phyloP scores from a whole-genome alignment of 2,329 filamentous ascomycete genomes.

The Sarocladium strictum region DNA sequence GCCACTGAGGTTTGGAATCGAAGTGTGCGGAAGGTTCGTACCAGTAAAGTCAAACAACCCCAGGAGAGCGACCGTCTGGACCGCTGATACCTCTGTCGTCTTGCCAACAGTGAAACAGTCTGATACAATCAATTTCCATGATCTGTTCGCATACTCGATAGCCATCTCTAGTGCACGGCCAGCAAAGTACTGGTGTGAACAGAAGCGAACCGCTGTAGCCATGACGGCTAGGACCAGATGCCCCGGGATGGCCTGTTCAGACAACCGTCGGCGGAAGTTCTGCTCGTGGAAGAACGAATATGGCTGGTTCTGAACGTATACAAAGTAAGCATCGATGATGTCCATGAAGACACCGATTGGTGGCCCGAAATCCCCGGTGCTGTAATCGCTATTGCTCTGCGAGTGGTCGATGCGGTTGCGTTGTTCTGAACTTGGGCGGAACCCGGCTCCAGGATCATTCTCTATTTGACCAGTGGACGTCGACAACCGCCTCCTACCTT shows the following conservation, averaged over 20 bases:
- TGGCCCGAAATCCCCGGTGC: neutral
- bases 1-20: neutral
- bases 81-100: neutral
- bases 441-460: neutral
- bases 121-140: neutral
- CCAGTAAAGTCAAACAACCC: neutral
- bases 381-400: neutral
- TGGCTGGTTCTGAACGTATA: neutral
- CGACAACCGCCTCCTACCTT: neutral
- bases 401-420: neutral
- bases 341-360: neutral
- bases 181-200: neutral
- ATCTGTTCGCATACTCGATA: neutral
- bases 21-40: neutral
- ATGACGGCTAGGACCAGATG: constrained; percentile 2
- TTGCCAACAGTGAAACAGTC: constrained; percentile 1
- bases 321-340: neutral
- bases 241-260: neutral
- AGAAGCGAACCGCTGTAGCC: neutral
- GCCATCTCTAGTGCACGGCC: neutral
- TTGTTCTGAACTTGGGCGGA: neutral
- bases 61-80: neutral
- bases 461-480: neutral
- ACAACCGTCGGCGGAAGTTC: neutral
- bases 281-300: constrained; percentile 3